Base-by-base conservation (phyloP, 2,329 filamentous ascomycete genomes). In the Phaeophleospora eucalypticola region DNA sequence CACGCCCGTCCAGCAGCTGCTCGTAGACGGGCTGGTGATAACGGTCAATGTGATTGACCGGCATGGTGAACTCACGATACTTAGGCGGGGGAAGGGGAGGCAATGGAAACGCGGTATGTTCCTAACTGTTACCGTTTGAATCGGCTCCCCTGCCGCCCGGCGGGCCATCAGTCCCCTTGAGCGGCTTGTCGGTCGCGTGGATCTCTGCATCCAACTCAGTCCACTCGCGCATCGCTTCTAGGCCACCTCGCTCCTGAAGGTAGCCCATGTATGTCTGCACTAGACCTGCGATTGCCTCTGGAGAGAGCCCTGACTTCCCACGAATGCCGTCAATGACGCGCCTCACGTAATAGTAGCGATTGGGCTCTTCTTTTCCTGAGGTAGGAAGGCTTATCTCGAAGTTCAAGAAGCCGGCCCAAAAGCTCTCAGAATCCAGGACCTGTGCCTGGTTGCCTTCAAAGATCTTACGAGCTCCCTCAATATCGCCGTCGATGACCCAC, bases 361-460 rank as follows among this genome's bases (percentile, higher is more conserved):
- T 72, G 1, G 73, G 59, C 61, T 91, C 87, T 2, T 78, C 75
- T 41, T 82, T 79, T 1, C 75, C 70, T 51, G 73, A 83, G 1
- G 83, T 84, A 9, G 87, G 85, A 66, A 95, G 90, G 46, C 87
- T 82, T 40, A 94, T 75, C 71, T 98, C 93, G 62, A 98, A 95
- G 48, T 85, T 75, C 45, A 97, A 79, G 75, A 89, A 97, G 61
- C 81, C 87, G 58, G 83, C 77, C 91, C 93, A 98, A 74, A 97
- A 97, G 36, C 87, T 76, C 27, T 83, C 80, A 66, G 89, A 95
- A 63, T 93, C 87, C 2, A 84, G 77, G 65, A 94, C 95, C 76
- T 83, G 88, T 63, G 89, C 83, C 46, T 86, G 78, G 58, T 95
- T 91, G 68, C 84, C 86, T 52, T 82, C 72, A 71, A 91, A 97